These are phyloP conservation scores for Rhamnella rubrinervis DNA, from an alignment of 331 rosid genomes.

Conservation along the genomic window DNA sequence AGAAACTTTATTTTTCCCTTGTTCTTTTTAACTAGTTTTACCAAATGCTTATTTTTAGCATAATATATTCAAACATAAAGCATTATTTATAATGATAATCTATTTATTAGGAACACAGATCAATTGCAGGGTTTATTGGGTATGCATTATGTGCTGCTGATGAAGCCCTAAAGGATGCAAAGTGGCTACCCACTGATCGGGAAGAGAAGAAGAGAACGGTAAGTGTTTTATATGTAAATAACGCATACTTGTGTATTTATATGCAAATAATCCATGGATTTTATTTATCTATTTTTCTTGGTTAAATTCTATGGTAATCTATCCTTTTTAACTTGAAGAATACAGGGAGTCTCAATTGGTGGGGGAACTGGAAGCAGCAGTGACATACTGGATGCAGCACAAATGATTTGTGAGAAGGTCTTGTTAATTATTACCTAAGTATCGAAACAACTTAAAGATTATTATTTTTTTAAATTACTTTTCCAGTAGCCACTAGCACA, in stretches of 20 bases:
- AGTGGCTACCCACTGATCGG: slow-evolving; percentile 75
- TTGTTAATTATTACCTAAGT: slow-evolving; percentile 16
- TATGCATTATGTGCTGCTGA: slow-evolving; percentile 94
- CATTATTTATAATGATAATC: not conserved
- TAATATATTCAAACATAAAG: too few relatives aligned
- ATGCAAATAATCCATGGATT: slow-evolving; percentile 8
- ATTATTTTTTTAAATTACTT: slow-evolving; percentile 10
- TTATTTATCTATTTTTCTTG: slow-evolving; percentile 3
- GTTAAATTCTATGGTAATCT: slow-evolving; percentile 13
- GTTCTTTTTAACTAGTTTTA: too few relatives aligned
- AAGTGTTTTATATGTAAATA: slow-evolving; percentile 27
- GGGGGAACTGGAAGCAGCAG: slow-evolving; percentile 92
- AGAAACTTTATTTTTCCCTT: too few relatives aligned
- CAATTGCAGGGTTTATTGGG: slow-evolving; percentile 83
- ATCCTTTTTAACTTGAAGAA: slow-evolving; percentile 30
- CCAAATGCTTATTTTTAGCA: too few relatives aligned
- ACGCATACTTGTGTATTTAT: slow-evolving; percentile 1
- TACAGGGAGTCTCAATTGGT: slow-evolving; percentile 90
- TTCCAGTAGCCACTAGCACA: slow-evolving; percentile 15
- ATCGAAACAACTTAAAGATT: slow-evolving; percentile 7
- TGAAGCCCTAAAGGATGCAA: slow-evolving; percentile 90
- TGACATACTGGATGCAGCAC: slow-evolving; percentile 85
- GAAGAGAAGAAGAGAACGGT: slow-evolving; percentile 82
- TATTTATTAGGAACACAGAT: slow-evolving; percentile 67
- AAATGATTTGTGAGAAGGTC: slow-evolving; percentile 83